phyloP scores from a whole-genome alignment of 1,139 yeast species.

The Pichia norvegensis region DNA sequence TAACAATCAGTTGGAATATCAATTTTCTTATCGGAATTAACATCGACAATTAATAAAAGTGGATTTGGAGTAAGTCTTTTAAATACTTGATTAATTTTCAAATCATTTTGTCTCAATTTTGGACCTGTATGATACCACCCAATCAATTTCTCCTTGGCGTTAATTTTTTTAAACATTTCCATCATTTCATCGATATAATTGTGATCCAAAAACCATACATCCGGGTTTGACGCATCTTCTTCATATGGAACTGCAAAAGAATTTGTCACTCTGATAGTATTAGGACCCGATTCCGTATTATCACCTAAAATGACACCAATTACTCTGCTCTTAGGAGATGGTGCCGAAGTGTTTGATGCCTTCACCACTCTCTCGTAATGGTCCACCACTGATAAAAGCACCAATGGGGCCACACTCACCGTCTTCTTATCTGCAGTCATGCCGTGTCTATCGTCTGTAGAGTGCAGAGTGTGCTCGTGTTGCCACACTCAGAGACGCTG shows the following conservation, averaged over 20 bases:
- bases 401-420: constrained; percentile 93
- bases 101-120: constrained; percentile 76
- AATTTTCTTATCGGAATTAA: constrained; percentile 63
- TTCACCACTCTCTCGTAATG: constrained; percentile 71
- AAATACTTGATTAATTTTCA: constrained; percentile 84
- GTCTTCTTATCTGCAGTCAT: constrained; percentile 29
- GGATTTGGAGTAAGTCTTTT: constrained; percentile 81
- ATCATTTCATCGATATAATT: constrained; percentile 95
- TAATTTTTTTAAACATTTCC: constrained; percentile 95
- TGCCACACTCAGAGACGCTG: too few relatives aligned
- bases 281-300: constrained; percentile 30
- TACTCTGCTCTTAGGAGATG: constrained; percentile 70
- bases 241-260: constrained; percentile 91
- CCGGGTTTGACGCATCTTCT: constrained; percentile 86
- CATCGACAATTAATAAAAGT: constrained; percentile 82
- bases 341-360: constrained; percentile 29
- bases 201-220: constrained; percentile 97
- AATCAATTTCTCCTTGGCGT: constrained; percentile 89
- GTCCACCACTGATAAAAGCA: constrained; percentile 87
- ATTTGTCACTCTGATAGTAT: constrained; percentile 53
- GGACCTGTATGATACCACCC: constrained; percentile 99
- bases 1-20: constrained; percentile 97
- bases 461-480: neutral
- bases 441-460: neutral
- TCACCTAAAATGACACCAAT: constrained; percentile 94